phyloP scores from a whole-genome alignment of 108 stramenopile genomes.

The Fistulifera solaris region DNA sequence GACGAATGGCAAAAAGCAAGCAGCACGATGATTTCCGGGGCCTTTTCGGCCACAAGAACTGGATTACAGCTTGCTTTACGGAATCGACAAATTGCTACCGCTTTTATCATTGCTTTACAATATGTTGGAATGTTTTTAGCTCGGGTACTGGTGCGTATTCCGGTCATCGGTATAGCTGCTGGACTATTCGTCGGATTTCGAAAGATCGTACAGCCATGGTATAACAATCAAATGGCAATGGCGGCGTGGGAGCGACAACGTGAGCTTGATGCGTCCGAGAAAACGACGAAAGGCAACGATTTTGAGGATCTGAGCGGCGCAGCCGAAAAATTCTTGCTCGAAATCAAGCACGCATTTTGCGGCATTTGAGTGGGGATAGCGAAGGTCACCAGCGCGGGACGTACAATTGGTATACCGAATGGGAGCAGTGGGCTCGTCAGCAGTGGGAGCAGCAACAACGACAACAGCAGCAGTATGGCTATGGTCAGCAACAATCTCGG shows the following conservation, averaged over 20 bases:
- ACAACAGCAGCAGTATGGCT: slow-evolving; percentile 32
- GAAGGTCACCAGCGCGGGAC: slow-evolving; percentile 37
- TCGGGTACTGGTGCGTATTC: slow-evolving; percentile 32
- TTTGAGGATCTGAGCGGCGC: slow-evolving; percentile 44
- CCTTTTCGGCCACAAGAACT: slow-evolving; percentile 1
- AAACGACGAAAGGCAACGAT: slow-evolving; percentile 17
- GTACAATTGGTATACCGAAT: slow-evolving; percentile 68
- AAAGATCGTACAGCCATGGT: slow-evolving; percentile 65
- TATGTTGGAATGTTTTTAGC: slow-evolving; percentile 15
- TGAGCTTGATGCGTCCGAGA: slow-evolving; percentile 46
- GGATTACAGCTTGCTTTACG: background rate
- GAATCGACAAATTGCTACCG: slow-evolving; percentile 1
- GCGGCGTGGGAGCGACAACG: slow-evolving; percentile 82
- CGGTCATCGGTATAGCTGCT: slow-evolving; percentile 44
- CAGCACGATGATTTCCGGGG: slow-evolving; percentile 14
- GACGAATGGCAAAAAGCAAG: background rate
- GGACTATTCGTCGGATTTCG: slow-evolving; percentile 56
- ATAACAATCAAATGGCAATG: slow-evolving; percentile 36
- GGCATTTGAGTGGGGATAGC: slow-evolving; percentile 37
- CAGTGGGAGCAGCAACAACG: slow-evolving; percentile 50
- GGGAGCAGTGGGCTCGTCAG: slow-evolving; percentile 69
- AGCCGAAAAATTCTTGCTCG: slow-evolving; percentile 36
- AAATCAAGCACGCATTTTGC: slow-evolving; percentile 41
- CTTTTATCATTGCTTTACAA: background rate
- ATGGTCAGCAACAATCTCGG: slow-evolving; percentile 17